These are phyloP conservation scores for Monilinia aucupariae DNA, from an alignment of 2,329 filamentous ascomycete species.

Conservation along the genomic window DNA sequence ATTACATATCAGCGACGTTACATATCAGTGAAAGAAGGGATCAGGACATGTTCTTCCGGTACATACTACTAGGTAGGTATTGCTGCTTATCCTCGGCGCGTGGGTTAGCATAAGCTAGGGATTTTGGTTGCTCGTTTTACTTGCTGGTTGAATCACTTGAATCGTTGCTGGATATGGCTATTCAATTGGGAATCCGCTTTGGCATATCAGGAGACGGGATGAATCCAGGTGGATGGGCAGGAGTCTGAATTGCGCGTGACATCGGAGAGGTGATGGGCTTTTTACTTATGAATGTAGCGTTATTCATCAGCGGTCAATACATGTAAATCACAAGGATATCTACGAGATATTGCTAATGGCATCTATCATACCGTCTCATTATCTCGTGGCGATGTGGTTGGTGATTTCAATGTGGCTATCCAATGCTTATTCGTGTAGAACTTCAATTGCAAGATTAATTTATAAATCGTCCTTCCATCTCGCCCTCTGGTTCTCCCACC, in stretches of 20 bases:
- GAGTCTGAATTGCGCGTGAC: not conserved
- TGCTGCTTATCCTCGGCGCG: conserved; percentile 13
- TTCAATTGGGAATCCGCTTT: conserved; percentile 13
- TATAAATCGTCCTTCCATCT: no score
- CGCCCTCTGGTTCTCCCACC: no score
- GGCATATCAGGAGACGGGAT: conserved; percentile 11
- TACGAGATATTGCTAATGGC: not conserved
- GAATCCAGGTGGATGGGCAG: conserved; percentile 1
- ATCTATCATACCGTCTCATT: not conserved
- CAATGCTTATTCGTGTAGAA: no score
- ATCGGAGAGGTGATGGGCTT: not conserved
- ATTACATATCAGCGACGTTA: conserved; percentile 15
- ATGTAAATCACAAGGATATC: not conserved
- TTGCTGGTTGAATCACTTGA: conserved; percentile 1
- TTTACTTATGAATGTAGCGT: conserved; percentile 12
- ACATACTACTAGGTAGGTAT: not conserved
- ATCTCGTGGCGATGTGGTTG: not conserved
- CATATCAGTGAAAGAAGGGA: conserved; percentile 10
- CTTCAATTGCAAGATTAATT: no score
- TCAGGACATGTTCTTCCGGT: conserved; percentile 8
- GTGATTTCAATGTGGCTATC: no score
- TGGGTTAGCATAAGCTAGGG: conserved; percentile 7
- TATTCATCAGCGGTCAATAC: not conserved
- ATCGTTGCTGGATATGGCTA: conserved; percentile 17
- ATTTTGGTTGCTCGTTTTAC: conserved; percentile 9